These are phyloP conservation scores for Monosporascus sp. DNA, from an alignment of 2,329 filamentous ascomycete genomes.

Conservation along the genomic window DNA sequence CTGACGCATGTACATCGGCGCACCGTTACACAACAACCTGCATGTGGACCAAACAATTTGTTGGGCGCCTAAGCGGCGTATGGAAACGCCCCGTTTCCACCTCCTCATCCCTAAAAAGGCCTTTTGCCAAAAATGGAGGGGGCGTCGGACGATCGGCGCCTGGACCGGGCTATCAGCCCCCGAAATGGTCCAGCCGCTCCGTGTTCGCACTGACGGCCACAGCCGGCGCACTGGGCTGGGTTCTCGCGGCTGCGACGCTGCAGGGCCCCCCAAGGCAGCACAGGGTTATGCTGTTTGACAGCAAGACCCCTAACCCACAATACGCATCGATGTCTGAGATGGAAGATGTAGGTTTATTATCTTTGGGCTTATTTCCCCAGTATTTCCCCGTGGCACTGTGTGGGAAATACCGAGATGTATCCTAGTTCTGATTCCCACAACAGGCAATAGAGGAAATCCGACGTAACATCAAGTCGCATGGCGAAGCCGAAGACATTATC, in stretches of 20 bases:
- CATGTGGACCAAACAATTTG: slow-evolving; percentile 18
- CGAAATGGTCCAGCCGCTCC: slow-evolving; percentile 25
- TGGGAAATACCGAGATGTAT: no score
- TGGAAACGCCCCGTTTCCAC: slow-evolving; percentile 15
- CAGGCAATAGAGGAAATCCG: slow-evolving; percentile 54
- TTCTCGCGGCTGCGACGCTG: slow-evolving; percentile 21
- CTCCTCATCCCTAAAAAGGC: slow-evolving; percentile 9
- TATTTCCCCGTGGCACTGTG: background rate
- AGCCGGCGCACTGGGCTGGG: slow-evolving; percentile 25
- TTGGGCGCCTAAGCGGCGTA: slow-evolving; percentile 12
- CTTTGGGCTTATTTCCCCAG: background rate
- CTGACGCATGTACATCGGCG: background rate
- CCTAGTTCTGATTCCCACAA: no score
- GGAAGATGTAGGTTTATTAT: slow-evolving; percentile 37
- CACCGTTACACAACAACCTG: background rate
- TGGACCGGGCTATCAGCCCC: slow-evolving; percentile 8
- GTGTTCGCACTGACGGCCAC: slow-evolving; percentile 24
- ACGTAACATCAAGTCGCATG: slow-evolving; percentile 28
- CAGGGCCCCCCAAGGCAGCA: slow-evolving; percentile 14
- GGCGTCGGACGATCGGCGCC: slow-evolving; percentile 8
- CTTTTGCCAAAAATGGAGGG: slow-evolving; percentile 7
- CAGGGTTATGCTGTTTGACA: slow-evolving; percentile 22
- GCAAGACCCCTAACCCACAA: slow-evolving; percentile 19
- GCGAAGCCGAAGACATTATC: slow-evolving; percentile 47
- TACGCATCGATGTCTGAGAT: slow-evolving; percentile 47